Percentiles rank a stretch among this genome's conserved stretches.
Evolutionary conservation across 73 alveolate species (phyloP).

Genomic region (Paramecium caudatum): DNA sequence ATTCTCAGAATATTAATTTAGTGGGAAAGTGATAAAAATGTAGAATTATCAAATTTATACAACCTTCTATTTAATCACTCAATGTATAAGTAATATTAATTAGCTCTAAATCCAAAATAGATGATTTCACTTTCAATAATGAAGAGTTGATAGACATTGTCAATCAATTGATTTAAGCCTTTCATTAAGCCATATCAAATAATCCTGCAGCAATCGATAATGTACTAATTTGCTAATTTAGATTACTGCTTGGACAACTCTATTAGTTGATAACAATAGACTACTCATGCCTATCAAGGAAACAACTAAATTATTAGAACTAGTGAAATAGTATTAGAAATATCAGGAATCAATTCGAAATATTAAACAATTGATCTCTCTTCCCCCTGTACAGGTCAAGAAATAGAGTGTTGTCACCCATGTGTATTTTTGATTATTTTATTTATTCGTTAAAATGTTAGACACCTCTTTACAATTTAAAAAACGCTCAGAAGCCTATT

Average conservation of each 20-base stretch:
- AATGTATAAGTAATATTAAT: background rate
- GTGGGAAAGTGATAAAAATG: slow-evolving; percentile 12
- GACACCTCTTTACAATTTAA: background rate
- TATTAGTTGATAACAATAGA: background rate
- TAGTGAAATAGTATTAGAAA: background rate
- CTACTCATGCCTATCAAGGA: background rate
- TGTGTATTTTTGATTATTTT: slow-evolving; percentile 12
- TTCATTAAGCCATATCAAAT: background rate
- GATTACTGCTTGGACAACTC: background rate
- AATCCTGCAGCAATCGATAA: slow-evolving; percentile 2
- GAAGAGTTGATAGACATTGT: background rate
- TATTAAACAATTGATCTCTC: background rate
- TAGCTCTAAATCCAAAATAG: background rate
- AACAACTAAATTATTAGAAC: background rate
- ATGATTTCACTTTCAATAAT: background rate
- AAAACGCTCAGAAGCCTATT: background rate
- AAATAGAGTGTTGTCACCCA: background rate
- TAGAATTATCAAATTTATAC: background rate
- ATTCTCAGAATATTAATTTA: background rate
- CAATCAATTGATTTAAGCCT: background rate
- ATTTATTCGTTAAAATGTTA: background rate
- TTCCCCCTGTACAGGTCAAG: background rate
- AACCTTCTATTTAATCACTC: background rate
- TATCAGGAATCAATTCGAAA: slow-evolving; percentile 2
- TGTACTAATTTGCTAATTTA: background rate